Evolutionary conservation across 345 rosid genomes (phyloP), one percentile per base, ranked within the genome.

Genomic region (Iberis pinnata): DNA sequence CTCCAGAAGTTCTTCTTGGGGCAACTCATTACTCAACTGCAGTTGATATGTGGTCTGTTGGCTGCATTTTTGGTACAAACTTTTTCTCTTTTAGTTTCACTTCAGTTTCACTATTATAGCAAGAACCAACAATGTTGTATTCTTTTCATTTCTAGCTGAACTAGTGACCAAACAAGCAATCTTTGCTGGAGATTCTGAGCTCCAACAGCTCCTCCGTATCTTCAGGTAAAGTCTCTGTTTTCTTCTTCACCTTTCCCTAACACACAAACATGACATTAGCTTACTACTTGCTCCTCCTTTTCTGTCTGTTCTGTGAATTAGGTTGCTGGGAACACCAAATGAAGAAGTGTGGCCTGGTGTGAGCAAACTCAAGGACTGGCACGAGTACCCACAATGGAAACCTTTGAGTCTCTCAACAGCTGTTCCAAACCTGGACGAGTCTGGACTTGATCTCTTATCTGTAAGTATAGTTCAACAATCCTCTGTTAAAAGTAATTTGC

Each of bases 11-110:
- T 58, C 94, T 92, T 32, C 49, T 92, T 60, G 98, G 97, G 18
- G 82, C 89, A 35, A 92, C 98, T 41, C 97, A 92, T 71, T 92
- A 92, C 79, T 92, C 98, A 60, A 85, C 95, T 39, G 89, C 94
- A 8, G 97, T 92, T 25, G 98, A 88, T 64, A 79, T 88, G 73
- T 92, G 97, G 97, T 92, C 94, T 47, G 98, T 88, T 27, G 95
- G 80, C 64, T 88, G 95, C 51, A 83, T 92, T 24, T 92, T 92
- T 58, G 98, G 98, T 92, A 58, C 43, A 15, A 6, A 4, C 5
- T 9, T 29, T 12, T 11, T 48, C 46, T 41, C 43, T 24, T 61
- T 16, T 11, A 49, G 33, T 18, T 48, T 45, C 33, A 17, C 32
- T 67, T 67, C 29, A 32, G 3, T 53, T 42, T 38, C 22, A 41